Evolutionary conservation across 1,139 yeast species (phyloP).

Genomic region (Trichomonascaceae sp.): DNA sequence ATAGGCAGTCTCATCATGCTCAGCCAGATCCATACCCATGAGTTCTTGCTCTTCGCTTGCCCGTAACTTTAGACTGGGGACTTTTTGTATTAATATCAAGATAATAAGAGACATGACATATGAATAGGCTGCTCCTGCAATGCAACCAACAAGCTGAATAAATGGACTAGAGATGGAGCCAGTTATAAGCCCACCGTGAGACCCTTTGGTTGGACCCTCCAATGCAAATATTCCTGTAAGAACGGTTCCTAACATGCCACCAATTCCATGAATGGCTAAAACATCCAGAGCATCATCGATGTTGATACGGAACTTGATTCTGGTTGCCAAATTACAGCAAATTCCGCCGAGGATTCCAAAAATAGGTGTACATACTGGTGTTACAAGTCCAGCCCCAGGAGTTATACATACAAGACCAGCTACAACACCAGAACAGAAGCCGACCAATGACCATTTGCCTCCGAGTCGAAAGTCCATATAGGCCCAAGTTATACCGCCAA

Average conservation of each 20-base stretch:
- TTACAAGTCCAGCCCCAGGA: conserved; percentile 37
- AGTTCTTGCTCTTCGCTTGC: conserved; percentile 38
- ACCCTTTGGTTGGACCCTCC: conserved; percentile 16
- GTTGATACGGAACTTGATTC: conserved; percentile 31
- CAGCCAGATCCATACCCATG: conserved; percentile 46
- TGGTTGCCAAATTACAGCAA: conserved; percentile 33
- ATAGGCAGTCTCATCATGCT: conserved; percentile 48
- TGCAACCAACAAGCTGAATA: conserved; percentile 44
- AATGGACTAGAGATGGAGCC: conserved; percentile 44
- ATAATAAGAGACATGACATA: conserved; percentile 38
- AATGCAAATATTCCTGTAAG: conserved; percentile 33
- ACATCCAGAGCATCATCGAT: conserved; percentile 36
- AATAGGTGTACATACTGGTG: conserved; percentile 32
- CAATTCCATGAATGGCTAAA: conserved; percentile 35
- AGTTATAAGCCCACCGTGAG: conserved; percentile 44
- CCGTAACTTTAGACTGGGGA: conserved; percentile 47
- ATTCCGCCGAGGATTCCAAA: conserved; percentile 34
- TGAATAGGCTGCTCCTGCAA: conserved; percentile 40
- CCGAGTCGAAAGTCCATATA: conserved; percentile 28
- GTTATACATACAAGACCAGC: conserved; percentile 37
- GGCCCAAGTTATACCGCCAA: conserved; percentile 34
- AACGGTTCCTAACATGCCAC: conserved; percentile 33
- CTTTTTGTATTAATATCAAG: conserved; percentile 39
- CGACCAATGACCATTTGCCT: conserved; percentile 32
- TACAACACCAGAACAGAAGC: conserved; percentile 38